Conservation (phyloP, 2,329 filamentous ascomycete genomes). For the Tricladium varicosporioides region DNA sequence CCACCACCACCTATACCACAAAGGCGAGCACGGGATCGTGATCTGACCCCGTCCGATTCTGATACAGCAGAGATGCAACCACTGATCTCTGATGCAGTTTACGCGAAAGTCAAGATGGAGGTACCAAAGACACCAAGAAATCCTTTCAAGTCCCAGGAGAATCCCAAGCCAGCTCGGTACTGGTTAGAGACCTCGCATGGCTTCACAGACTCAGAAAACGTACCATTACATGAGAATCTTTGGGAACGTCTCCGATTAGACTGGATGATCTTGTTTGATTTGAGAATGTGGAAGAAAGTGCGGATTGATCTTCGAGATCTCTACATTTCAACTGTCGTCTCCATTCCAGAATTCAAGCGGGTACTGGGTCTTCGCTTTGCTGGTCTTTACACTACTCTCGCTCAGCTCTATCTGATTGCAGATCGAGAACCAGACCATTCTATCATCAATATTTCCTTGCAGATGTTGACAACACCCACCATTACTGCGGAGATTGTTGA, state of each 20-base stretch:
- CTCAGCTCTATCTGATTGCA: slow-evolving; percentile 92
- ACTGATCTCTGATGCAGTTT: slow-evolving; percentile 59
- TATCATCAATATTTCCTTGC: slow-evolving; percentile 94
- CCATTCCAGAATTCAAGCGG: slow-evolving; percentile 93
- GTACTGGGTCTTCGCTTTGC: slow-evolving; percentile 91
- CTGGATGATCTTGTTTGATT: slow-evolving; percentile 90
- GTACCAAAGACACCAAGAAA: slow-evolving; percentile 79
- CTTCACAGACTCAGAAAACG: slow-evolving; percentile 60
- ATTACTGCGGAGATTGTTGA: slow-evolving; percentile 96
- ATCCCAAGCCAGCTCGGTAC: slow-evolving; percentile 70
- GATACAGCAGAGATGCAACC: slow-evolving; percentile 62
- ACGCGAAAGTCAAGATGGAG: slow-evolving; percentile 63
- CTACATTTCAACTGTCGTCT: slow-evolving; percentile 95
- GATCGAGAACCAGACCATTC: slow-evolving; percentile 97
- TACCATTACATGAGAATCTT: slow-evolving; percentile 79
- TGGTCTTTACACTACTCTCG: slow-evolving; percentile 87
- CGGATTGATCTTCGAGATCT: slow-evolving; percentile 87
- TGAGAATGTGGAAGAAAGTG: slow-evolving; percentile 95
- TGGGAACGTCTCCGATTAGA: slow-evolving; percentile 88
- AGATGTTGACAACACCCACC: slow-evolving; percentile 94
- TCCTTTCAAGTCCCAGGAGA: slow-evolving; percentile 40
- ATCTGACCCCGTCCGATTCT: slow-evolving; percentile 69
- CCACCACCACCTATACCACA: slow-evolving; percentile 45
- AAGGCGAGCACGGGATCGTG: slow-evolving; percentile 50
- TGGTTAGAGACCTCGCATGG: slow-evolving; percentile 80